phyloP scores from a whole-genome alignment of 805 yeast species.

The Wickerhamomyces hampshirensis region DNA sequence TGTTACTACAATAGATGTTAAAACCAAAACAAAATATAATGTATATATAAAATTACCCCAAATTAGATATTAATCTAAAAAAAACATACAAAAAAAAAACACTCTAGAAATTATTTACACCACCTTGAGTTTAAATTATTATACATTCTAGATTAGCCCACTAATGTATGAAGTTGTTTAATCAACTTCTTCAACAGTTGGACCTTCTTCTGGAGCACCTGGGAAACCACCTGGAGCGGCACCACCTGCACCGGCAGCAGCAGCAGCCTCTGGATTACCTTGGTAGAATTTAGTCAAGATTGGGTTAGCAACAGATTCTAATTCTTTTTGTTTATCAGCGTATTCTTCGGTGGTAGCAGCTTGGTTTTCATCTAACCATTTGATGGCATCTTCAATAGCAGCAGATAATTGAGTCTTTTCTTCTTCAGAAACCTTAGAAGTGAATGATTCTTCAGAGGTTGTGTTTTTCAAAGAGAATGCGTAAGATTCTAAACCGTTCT shows the following conservation, averaged over 20 bases:
- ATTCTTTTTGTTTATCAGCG: conserved; percentile 90
- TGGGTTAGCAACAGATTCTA: conserved; percentile 93
- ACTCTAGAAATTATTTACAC: no score
- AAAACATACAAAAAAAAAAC: no score
- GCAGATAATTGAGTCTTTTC: conserved; percentile 66
- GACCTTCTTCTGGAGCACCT: conserved; percentile 45
- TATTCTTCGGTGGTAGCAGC: conserved; percentile 91
- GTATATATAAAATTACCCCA: no score
- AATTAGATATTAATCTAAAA: no score
- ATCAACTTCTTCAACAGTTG: conserved; percentile 81
- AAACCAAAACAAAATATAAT: no score
- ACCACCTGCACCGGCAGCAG: conserved; percentile 45
- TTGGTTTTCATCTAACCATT: conserved; percentile 92
- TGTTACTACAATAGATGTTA: no score
- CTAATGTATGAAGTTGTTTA: no score
- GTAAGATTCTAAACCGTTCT: conserved; percentile 94
- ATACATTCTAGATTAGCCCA: no score
- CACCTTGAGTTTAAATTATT: no score
- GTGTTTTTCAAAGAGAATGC: conserved; percentile 90
- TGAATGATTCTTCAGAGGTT: conserved; percentile 66
- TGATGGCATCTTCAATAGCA: conserved; percentile 80
- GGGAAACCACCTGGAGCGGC: conserved; percentile 52
- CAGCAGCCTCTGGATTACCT: conserved; percentile 85
- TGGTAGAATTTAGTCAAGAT: conserved; percentile 96
- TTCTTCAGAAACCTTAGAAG: conserved; percentile 70